Percentiles rank a stretch among this genome's conserved stretches.
Evolutionary conservation across 225 moss, liverwort and hornwort species (phyloP).

Genomic region (Anthoceros angustus): DNA sequence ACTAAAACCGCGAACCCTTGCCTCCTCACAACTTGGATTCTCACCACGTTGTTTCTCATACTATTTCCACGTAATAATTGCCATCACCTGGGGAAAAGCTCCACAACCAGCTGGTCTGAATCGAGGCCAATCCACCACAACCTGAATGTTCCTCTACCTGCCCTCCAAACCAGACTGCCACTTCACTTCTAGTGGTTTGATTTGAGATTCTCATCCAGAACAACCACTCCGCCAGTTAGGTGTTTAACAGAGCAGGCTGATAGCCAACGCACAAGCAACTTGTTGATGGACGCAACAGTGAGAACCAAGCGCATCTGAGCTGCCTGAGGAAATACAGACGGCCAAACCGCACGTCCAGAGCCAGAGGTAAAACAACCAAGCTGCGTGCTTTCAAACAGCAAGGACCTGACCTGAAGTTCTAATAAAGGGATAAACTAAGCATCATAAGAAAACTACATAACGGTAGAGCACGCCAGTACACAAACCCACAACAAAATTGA

Average conservation of each 20-base stretch:
- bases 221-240: background rate
- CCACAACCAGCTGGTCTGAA: too few relatives aligned
- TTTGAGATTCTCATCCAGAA: background rate
- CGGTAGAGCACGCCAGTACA: background rate
- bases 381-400: constrained; percentile 18
- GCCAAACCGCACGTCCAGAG: constrained; percentile 45
- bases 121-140: background rate
- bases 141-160: background rate
- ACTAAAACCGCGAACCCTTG: too few relatives aligned
- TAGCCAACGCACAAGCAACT: constrained; percentile 1
- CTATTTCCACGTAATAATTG: too few relatives aligned
- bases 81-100: too few relatives aligned
- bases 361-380: constrained; percentile 43
- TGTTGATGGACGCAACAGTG: constrained; percentile 11
- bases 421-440: background rate
- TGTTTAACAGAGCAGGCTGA: background rate
- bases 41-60: too few relatives aligned
- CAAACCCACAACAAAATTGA: constrained; percentile 19
- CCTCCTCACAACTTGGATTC: too few relatives aligned
- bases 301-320: constrained; percentile 51
- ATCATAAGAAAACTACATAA: background rate
- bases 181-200: background rate
- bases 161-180: background rate
- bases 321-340: constrained; percentile 61
- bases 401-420: background rate